phyloP scores from a whole-genome alignment of 345 rosid species.

The Geranium brycei region DNA sequence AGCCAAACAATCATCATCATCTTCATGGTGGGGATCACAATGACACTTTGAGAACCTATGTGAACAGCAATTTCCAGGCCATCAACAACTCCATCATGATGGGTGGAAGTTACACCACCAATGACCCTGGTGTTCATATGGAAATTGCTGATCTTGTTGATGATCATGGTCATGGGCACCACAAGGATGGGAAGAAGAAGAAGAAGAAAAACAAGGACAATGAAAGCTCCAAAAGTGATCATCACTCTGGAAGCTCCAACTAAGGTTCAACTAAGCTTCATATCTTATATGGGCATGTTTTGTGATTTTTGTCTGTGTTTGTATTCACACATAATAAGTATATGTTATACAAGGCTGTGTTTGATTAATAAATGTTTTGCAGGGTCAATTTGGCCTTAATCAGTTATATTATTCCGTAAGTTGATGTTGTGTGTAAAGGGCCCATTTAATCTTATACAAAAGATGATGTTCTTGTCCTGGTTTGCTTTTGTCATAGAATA shows the following conservation, averaged over 20 bases:
- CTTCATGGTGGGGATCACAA: conserved; percentile 15
- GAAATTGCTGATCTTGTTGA: conserved; percentile 40
- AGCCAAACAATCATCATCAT: background rate
- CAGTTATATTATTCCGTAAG: background rate
- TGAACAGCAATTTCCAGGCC: conserved; percentile 85
- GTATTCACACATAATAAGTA: background rate
- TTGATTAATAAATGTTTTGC: too few relatives aligned
- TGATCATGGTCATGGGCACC: background rate
- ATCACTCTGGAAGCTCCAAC: too few relatives aligned
- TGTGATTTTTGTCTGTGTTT: background rate
- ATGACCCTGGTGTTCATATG: conserved; percentile 86
- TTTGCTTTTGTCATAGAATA: too few relatives aligned
- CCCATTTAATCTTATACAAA: too few relatives aligned
- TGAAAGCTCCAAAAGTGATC: conserved; percentile 10
- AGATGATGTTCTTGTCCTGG: too few relatives aligned
- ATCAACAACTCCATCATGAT: conserved; percentile 86
- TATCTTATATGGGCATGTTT: background rate
- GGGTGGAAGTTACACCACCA: conserved; percentile 43
- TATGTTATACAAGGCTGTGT: background rate
- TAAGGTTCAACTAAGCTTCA: too few relatives aligned
- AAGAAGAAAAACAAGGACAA: conserved; percentile 16
- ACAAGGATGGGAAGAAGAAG: conserved; percentile 18
- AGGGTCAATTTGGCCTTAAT: background rate
- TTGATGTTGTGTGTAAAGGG: background rate
- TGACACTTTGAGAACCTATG: conserved; percentile 42